Base-by-base conservation (phyloP, 331 rosid genomes). In the Rhamnella rubrinervis region DNA sequence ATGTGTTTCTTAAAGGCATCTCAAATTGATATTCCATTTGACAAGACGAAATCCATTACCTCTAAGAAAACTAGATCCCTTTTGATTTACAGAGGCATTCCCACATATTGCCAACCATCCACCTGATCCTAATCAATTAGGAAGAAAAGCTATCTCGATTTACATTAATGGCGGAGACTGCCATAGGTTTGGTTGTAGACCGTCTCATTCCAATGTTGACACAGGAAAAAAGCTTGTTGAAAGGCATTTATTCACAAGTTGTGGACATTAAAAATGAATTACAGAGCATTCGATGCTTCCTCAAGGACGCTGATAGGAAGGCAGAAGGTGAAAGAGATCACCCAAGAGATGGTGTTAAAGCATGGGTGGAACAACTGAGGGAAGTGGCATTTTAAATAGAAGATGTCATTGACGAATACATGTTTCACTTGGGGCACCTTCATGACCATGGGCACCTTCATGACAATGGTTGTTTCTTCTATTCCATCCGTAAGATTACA, bases 281-380 rank as follows among this genome's bases (percentile, higher is more conserved):
- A 3, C 23, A n/a, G n/a, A 37, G 17, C 50, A 71, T 71, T 15
- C 37, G 2, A 5, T 35, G 51, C 8, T 38, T 71, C 61, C 55
- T 72, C 40, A 71, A 46, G 17, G 68, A 50, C 13, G 68, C 55
- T n/a, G 68, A 71, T 20, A 26, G 38, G 35, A 59, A 1, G 38
- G 75, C 75, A 0, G 75, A 21, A 51, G 38, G 2, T 19, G 63
- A 56, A 56, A 55, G 16, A 16, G 55, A 39, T 40, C 9, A 20
- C 11, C 4, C 13, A 12, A 17, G 50, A 5, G 26, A 61, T 17
- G 63, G 64, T 5, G 31, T 46, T 2, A 59, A 46, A 44, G 47
- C 18, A 2, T 70, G 66, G 74, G 66, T 70, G 66, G 38, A 70
- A n/a, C 56, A 70, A 28, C 18, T 70, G 44, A 25, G 66, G 21